Evolutionary conservation across 139 green algal genomes (phyloP).

Genomic region (Closterium sp.): DNA sequence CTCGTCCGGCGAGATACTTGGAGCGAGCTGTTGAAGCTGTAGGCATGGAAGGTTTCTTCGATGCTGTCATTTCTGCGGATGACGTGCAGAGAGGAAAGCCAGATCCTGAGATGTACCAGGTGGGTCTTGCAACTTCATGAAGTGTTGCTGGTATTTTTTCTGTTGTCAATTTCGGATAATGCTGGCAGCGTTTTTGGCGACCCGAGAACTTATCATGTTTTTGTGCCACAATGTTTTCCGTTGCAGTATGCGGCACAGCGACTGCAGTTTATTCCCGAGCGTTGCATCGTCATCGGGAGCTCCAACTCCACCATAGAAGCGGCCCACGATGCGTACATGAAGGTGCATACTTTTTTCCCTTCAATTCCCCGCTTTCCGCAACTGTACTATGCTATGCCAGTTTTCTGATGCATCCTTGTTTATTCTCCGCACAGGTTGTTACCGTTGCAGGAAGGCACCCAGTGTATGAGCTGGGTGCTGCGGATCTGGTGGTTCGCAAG

Average conservation of each 20-base stretch:
- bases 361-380: not conserved
- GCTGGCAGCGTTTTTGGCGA: too few relatives aligned
- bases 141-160: too few relatives aligned
- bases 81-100: slow-evolving; percentile 71
- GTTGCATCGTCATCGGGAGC: slow-evolving; percentile 86
- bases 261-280: slow-evolving; percentile 77
- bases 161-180: not conserved
- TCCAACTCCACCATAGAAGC: slow-evolving; percentile 82
- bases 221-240: too few relatives aligned
- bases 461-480: slow-evolving; percentile 81
- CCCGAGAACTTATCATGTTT: too few relatives aligned
- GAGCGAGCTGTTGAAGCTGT: slow-evolving; percentile 55
- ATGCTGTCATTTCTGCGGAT: slow-evolving; percentile 76
- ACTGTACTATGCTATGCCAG: not conserved
- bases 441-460: slow-evolving; percentile 74
- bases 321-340: slow-evolving; percentile 89
- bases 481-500: slow-evolving; percentile 84
- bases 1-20: slow-evolving; percentile 60
- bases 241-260: slow-evolving; percentile 51
- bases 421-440: slow-evolving; percentile 50
- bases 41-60: slow-evolving; percentile 65
- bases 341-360: slow-evolving; percentile 42
- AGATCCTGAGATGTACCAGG: slow-evolving; percentile 67
- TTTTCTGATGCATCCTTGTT: not conserved
- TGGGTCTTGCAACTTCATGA: slow-evolving; percentile 37